These are phyloP conservation scores for Warburgia ugandensis DNA, from an alignment of 164 flowering plant genomes.

Conservation along the genomic window DNA sequence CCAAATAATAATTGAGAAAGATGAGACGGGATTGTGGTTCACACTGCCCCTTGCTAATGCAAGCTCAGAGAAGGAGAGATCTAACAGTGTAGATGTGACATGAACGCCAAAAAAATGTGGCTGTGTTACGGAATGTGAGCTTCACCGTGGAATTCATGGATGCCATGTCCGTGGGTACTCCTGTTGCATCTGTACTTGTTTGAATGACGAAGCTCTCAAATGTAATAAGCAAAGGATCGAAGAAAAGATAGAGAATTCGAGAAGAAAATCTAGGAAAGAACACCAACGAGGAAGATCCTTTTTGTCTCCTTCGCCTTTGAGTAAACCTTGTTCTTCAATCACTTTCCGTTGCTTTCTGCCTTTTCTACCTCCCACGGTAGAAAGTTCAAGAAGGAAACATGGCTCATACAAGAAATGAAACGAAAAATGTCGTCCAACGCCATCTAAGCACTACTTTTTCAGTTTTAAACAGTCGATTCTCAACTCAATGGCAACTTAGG, in stretches of 20 bases:
- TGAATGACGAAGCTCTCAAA: slow-evolving; percentile 59
- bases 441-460: too few relatives aligned
- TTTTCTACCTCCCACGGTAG: slow-evolving; percentile 22
- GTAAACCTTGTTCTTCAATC: slow-evolving; percentile 79
- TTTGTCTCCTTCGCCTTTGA: slow-evolving; percentile 41
- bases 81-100: slow-evolving; percentile 60
- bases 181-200: slow-evolving; percentile 72
- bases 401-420: too few relatives aligned
- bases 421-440: too few relatives aligned
- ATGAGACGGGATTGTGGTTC: slow-evolving; percentile 30
- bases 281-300: slow-evolving; percentile 49
- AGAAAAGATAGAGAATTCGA: slow-evolving; percentile 62
- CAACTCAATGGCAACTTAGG: too few relatives aligned
- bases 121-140: slow-evolving; percentile 62
- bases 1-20: too few relatives aligned
- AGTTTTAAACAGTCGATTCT: too few relatives aligned
- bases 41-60: slow-evolving; percentile 56
- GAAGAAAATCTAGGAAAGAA: slow-evolving; percentile 55
- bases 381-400: too few relatives aligned
- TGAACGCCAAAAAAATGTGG: slow-evolving; percentile 89
- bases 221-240: slow-evolving; percentile 59
- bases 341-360: slow-evolving; percentile 45
- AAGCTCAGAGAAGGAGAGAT: slow-evolving; percentile 59
- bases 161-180: slow-evolving; percentile 85
- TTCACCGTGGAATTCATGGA: slow-evolving; percentile 68